A percentile compares a stretch with the other conserved stretches of the same genome.
Evolutionary conservation across 2,329 filamentous ascomycete genomes (phyloP).

Genomic region (Dendrostoma leiphaemia): DNA sequence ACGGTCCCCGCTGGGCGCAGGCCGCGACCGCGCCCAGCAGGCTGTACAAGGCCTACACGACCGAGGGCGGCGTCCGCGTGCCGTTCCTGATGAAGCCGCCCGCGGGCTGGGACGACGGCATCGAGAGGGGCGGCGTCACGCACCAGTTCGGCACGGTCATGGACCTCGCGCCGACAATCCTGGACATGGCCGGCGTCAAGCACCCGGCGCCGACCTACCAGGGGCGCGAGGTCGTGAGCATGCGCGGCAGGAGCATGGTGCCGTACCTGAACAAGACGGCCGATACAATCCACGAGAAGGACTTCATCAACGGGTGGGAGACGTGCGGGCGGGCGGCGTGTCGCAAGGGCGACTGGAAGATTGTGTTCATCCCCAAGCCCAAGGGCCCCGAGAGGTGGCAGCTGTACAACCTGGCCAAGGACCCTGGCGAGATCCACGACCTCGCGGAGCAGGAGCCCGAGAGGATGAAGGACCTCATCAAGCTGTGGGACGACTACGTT

Average conservation of each 20-base stretch:
- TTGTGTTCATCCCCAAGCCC: conserved; percentile 45
- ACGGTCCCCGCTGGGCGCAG: conserved; percentile 52
- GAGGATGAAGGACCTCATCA: conserved; percentile 30
- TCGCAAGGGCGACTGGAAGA: conserved; percentile 36
- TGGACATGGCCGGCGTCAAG: conserved; percentile 44
- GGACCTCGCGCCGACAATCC: conserved; percentile 48
- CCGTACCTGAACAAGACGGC: conserved; percentile 27
- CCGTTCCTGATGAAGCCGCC: conserved; percentile 41
- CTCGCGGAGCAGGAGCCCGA: conserved; percentile 32
- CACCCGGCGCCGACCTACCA: conserved; percentile 52
- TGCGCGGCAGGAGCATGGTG: conserved; percentile 34
- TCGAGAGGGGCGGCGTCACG: conserved; percentile 35
- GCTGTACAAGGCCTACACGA: conserved; percentile 35
- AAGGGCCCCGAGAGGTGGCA: conserved; percentile 50
- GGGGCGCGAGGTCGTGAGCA: conserved; percentile 31
- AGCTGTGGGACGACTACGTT: conserved; percentile 34
- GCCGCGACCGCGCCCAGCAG: conserved; percentile 29
- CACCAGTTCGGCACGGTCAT: conserved; percentile 52
- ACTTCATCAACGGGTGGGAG: conserved; percentile 37
- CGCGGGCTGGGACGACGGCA: conserved; percentile 20
- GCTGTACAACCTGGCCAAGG: conserved; percentile 43
- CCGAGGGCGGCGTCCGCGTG: conserved; percentile 50
- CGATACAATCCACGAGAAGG: conserved; percentile 32
- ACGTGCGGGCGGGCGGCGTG: conserved; percentile 33
- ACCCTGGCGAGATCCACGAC: conserved; percentile 44